These are phyloP conservation scores for Chamaenerion angustifolium DNA, from an alignment of 345 rosid species.

Conservation along the genomic window DNA sequence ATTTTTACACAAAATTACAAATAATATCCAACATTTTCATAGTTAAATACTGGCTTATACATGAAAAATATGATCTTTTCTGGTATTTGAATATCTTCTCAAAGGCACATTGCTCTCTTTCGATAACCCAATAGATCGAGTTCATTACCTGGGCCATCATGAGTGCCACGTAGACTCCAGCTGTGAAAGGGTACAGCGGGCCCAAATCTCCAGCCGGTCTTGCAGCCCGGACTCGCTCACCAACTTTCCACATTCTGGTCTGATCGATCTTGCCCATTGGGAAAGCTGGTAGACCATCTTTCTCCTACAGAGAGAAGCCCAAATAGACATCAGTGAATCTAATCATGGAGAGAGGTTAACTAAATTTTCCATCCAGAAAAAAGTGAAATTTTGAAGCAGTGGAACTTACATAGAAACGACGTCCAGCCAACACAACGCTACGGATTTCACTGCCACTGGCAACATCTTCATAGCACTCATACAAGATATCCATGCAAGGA, in stretches of 20 bases:
- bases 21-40: too few species aligned
- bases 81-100: too few species aligned
- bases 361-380: not conserved
- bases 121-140: too few species aligned
- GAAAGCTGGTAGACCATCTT: conserved; percentile 84
- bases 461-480: conserved; percentile 87
- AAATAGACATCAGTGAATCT: not conserved
- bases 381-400: not conserved
- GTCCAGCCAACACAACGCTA: conserved; percentile 86
- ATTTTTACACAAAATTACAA: too few species aligned
- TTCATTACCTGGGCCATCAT: conserved; percentile 8
- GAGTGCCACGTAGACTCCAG: conserved; percentile 7
- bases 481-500: conserved; percentile 82
- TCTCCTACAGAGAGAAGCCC: conserved; percentile 34
- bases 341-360: too few species aligned
- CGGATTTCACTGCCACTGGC: conserved; percentile 73
- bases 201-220: conserved; percentile 7
- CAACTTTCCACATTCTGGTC: conserved; percentile 34
- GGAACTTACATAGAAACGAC: conserved; percentile 57
- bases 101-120: too few species aligned
- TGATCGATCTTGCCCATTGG: conserved; percentile 96
- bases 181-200: conserved; percentile 7
- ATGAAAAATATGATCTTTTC: too few species aligned
- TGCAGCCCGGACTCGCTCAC: conserved; percentile 2
- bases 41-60: too few species aligned